Evolutionary conservation across 2,329 filamentous ascomycete genomes (phyloP).

Genomic region (Xylariomycetidae sp.): DNA sequence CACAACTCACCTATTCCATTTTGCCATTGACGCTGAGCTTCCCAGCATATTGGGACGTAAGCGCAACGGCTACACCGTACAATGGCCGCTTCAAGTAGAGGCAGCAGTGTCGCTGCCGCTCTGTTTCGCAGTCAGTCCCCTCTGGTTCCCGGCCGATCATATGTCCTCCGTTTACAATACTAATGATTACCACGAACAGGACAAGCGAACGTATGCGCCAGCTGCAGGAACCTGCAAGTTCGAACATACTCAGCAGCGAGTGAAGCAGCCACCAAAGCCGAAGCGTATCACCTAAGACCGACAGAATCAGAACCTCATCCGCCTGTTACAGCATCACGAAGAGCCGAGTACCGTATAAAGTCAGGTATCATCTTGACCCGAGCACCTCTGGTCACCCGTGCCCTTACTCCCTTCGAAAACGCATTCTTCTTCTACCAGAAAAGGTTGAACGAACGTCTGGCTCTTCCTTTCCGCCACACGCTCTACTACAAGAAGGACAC

Average conservation of each 20-base stretch:
- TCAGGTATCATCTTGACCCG: slow-evolving; percentile 80
- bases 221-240: slow-evolving; percentile 23
- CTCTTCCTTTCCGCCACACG: slow-evolving; percentile 79
- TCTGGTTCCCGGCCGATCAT: not conserved
- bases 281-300: slow-evolving; percentile 30
- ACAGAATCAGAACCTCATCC: slow-evolving; percentile 27
- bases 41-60: slow-evolving; percentile 8
- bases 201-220: slow-evolving; percentile 33
- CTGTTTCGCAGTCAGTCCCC: slow-evolving; percentile 27
- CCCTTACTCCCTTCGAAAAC: slow-evolving; percentile 83
- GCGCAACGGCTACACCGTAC: slow-evolving; percentile 13
- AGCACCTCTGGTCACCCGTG: slow-evolving; percentile 78
- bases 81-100: slow-evolving; percentile 56
- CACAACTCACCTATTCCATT: slow-evolving; percentile 10
- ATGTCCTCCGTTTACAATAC: not conserved
- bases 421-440: slow-evolving; percentile 97
- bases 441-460: slow-evolving; percentile 87
- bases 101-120: slow-evolving; percentile 43
- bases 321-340: slow-evolving; percentile 20
- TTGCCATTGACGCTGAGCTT: slow-evolving; percentile 11
- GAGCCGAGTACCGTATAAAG: slow-evolving; percentile 43
- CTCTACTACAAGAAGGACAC: slow-evolving; percentile 96
- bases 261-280: slow-evolving; percentile 31
- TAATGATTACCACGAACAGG: slow-evolving; percentile 11
- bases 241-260: slow-evolving; percentile 30